Percentiles rank a stretch among this genome's conserved stretches.
Conservation (phyloP, 345 rosid genomes). For the Turritis glabra region DNA sequence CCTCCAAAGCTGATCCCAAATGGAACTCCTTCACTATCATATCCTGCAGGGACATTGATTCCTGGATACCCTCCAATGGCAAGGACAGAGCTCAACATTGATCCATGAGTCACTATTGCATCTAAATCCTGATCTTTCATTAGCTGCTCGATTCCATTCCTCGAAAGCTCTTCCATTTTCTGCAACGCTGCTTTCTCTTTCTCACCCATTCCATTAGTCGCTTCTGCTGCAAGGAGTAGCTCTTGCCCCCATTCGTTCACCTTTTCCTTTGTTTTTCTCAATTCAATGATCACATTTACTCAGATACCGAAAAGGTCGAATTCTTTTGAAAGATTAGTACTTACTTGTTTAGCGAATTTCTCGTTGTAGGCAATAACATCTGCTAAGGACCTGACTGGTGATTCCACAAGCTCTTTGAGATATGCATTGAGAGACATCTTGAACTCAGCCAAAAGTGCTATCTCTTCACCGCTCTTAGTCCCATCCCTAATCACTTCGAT, state of each 20-base stretch:
- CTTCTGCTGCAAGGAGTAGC: slow-evolving; percentile 44
- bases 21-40: slow-evolving; percentile 50
- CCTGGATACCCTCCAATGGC: slow-evolving; percentile 79
- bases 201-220: slow-evolving; percentile 43
- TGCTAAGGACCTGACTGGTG: slow-evolving; percentile 60
- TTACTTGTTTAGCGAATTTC: slow-evolving; percentile 46
- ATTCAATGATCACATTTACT: neutral
- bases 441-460: slow-evolving; percentile 54
- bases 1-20: slow-evolving; percentile 71
- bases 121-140: slow-evolving; percentile 53
- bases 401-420: slow-evolving; percentile 43
- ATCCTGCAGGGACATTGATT: slow-evolving; percentile 68
- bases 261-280: slow-evolving; percentile 44
- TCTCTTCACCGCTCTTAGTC: slow-evolving; percentile 42
- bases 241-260: slow-evolving; percentile 52
- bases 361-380: slow-evolving; percentile 61
- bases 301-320: neutral
- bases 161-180: slow-evolving; percentile 37
- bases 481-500: slow-evolving; percentile 22
- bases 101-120: slow-evolving; percentile 48
- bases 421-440: slow-evolving; percentile 53
- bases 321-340: neutral
- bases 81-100: slow-evolving; percentile 24
- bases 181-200: slow-evolving; percentile 36
- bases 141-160: slow-evolving; percentile 57